These are phyloP conservation scores for Diaporthe citriasiana DNA, from an alignment of 2,329 filamentous ascomycete species.

Conservation along the genomic window DNA sequence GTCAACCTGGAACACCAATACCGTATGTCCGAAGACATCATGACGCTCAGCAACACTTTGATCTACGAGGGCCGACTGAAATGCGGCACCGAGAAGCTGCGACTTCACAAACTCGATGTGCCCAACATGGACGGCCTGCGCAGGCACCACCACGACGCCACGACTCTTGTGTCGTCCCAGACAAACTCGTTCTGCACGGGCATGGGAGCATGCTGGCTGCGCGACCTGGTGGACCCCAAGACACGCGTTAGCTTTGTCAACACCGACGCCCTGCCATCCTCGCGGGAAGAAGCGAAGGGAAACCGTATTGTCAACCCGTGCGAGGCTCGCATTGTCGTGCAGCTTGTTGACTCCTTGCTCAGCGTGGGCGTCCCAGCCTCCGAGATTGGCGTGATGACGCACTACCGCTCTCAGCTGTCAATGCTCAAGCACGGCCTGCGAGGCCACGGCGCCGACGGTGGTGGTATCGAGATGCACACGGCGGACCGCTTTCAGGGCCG, in stretches of 20 bases:
- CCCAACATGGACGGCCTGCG: slow-evolving; percentile 74
- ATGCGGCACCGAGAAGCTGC: slow-evolving; percentile 85
- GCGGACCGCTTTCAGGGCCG: slow-evolving; percentile 97
- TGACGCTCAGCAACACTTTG: slow-evolving; percentile 91
- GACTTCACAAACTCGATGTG: slow-evolving; percentile 76
- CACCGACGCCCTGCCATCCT: slow-evolving; percentile 79
- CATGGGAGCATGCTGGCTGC: slow-evolving; percentile 78
- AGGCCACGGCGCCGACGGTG: slow-evolving; percentile 58
- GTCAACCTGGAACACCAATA: slow-evolving; percentile 96
- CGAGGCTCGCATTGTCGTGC: slow-evolving; percentile 83
- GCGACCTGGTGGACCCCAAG: slow-evolving; percentile 76
- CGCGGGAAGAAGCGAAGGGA: slow-evolving; percentile 81
- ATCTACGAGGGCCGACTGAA: slow-evolving; percentile 94
- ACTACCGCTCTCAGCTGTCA: slow-evolving; percentile 93
- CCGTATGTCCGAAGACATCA: slow-evolving; percentile 97
- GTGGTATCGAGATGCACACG: slow-evolving; percentile 89
- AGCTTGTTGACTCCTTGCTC: slow-evolving; percentile 85
- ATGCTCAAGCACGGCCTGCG: slow-evolving; percentile 82
- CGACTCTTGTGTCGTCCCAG: slow-evolving; percentile 47
- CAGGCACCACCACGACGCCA: slow-evolving; percentile 69
- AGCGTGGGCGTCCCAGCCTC: slow-evolving; percentile 79
- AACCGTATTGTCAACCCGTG: slow-evolving; percentile 89
- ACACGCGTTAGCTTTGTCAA: slow-evolving; percentile 89
- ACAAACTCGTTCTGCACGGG: slow-evolving; percentile 68
- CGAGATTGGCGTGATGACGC: slow-evolving; percentile 95